phyloP scores from a whole-genome alignment of 139 green algal genomes.

The Chlamydomonas incerta region DNA sequence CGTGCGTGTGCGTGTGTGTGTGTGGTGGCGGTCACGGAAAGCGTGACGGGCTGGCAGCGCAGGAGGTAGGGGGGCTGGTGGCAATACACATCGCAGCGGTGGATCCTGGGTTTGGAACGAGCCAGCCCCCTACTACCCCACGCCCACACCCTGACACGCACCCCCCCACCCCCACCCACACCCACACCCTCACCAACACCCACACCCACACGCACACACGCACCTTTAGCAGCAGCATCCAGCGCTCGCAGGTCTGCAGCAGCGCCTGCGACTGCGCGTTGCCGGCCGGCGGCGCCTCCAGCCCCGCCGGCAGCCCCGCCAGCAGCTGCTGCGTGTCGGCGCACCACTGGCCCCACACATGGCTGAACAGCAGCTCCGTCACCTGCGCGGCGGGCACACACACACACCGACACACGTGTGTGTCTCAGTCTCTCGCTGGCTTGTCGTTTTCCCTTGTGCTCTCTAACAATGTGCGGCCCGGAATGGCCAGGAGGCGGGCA shows the following conservation, averaged over 20 bases:
- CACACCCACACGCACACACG: not conserved
- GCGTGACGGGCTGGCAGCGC: too few relatives aligned
- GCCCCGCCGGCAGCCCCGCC: constrained; percentile 52
- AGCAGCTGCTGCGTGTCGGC: constrained; percentile 73
- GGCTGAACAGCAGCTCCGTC: constrained; percentile 75
- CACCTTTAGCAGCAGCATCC: constrained; percentile 91
- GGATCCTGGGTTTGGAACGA: too few relatives aligned
- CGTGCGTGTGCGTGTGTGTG: not conserved
- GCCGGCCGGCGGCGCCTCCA: constrained; percentile 61
- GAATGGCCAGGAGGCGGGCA: too few relatives aligned
- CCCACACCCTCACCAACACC: not conserved
- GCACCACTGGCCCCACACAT: constrained; percentile 82
- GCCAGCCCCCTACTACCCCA: not conserved
- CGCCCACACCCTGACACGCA: not conserved
- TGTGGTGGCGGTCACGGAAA: not conserved
- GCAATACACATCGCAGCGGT: too few relatives aligned
- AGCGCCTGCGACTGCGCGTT: constrained; percentile 48
- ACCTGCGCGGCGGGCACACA: constrained; percentile 57
- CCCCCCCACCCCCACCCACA: not conserved
- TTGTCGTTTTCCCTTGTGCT: too few relatives aligned
- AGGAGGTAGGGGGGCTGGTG: too few relatives aligned
- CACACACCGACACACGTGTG: too few relatives aligned
- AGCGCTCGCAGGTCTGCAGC: constrained; percentile 83
- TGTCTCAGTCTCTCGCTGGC: too few relatives aligned
- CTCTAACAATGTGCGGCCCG: too few relatives aligned